These are phyloP conservation scores for Madurella mycetomatis DNA, from an alignment of 2,329 filamentous ascomycete genomes.

Conservation along the genomic window DNA sequence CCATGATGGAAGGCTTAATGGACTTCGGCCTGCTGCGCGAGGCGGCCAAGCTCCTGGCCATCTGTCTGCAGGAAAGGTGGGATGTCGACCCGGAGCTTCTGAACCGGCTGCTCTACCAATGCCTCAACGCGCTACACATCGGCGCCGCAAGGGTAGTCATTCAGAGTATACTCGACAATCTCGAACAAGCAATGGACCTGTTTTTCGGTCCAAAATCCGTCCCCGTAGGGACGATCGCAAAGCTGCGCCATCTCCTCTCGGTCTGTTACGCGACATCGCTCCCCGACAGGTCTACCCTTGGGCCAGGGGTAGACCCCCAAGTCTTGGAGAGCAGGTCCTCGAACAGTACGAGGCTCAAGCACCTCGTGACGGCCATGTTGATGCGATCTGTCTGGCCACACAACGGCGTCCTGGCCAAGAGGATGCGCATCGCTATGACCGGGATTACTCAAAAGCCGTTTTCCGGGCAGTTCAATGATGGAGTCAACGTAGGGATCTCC, in stretches of 20 bases:
- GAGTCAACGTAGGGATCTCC: slow-evolving; percentile 7
- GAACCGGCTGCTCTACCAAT: slow-evolving; percentile 39
- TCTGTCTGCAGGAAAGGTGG: slow-evolving; percentile 36
- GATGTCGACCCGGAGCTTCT: slow-evolving; percentile 31
- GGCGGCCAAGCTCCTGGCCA: slow-evolving; percentile 40
- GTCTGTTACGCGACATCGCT: slow-evolving; percentile 14
- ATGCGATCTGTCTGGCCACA: slow-evolving; percentile 8
- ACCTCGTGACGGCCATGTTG: slow-evolving; percentile 16
- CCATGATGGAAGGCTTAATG: slow-evolving; percentile 46
- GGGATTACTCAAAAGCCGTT: no score
- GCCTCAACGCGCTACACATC: slow-evolving; percentile 38
- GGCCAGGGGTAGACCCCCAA: background rate
- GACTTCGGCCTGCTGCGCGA: slow-evolving; percentile 43
- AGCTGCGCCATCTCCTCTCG: slow-evolving; percentile 17
- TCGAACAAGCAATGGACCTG: slow-evolving; percentile 20
- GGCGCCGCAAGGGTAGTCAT: slow-evolving; percentile 33
- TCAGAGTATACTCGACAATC: slow-evolving; percentile 29
- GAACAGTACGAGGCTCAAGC: slow-evolving; percentile 1
- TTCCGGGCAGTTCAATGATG: no score
- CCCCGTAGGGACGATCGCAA: background rate
- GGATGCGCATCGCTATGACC: no score
- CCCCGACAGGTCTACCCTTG: background rate
- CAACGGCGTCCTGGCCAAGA: background rate
- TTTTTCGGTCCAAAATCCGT: slow-evolving; percentile 9
- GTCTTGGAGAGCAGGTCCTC: no score